Evolutionary conservation across 768 basidiomycete genomes (phyloP), one percentile per base, ranked within the genome.

Genomic region (Suillus lakei): DNA sequence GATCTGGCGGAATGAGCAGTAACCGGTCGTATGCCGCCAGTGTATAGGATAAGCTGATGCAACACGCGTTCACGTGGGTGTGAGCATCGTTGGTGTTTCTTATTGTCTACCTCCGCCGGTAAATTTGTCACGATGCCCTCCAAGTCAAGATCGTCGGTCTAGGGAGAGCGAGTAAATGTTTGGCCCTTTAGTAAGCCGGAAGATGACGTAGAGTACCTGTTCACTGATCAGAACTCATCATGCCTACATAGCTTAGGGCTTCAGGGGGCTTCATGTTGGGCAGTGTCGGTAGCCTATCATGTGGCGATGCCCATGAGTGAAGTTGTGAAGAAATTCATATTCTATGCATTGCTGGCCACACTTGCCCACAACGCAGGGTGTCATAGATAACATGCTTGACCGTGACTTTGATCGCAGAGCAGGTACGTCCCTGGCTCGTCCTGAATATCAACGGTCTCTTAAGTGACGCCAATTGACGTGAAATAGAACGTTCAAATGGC

Each of bases 371-470:
- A 81, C 62, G 83, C 84, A 85, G 1, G 85, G 84, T 67, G 85
- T 85, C 2, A 73, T 85, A 41, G 86, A 87, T 65, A 85, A 85
- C 65, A 85, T 86, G 18, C 81, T 84, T 60, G 85, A 87, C 71
- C 78, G 82, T 16, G 68, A 83, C 34, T 75, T 86, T 71, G 86
- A 87, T 70, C 83, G 80, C 21, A 81, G 80, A 50, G n/a, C n/a
- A n/a, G 84, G 86, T 84, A 56, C 63, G 82, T 73, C 8, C 23
- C 26, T 38, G 38, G 9, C 7, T 36, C 4, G 34, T 6, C 28
- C 64, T 34, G 5, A 26, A 23, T 55, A 26, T 38, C 55, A 8
- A 4, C 12, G 12, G 32, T 54, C 18, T 30, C 10, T 32, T 54
- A 4, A 15, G n/a, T n/a, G n/a, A n/a, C n/a, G n/a, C 48, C 12